Base-by-base conservation (phyloP, 169 alveolate species). In the Cryptosporidium baileyi region DNA sequence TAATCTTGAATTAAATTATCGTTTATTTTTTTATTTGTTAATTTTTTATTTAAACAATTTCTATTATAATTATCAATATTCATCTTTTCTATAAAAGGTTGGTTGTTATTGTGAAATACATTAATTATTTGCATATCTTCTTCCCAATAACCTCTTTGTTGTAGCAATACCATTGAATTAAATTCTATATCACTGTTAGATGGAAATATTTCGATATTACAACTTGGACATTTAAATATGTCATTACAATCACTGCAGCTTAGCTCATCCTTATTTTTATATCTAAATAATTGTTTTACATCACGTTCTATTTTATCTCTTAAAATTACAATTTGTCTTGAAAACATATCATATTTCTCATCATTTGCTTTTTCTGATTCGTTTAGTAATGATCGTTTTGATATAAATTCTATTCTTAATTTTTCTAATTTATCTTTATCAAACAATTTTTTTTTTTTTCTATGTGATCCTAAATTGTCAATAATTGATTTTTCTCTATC, bases 131-230 rank as follows among this genome's bases (percentile, higher is more conserved):
- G n/a, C 24, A 32, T 54, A 74, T 74, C 85, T 30, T 74, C 85
- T 7, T 17, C 19, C 85, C 85, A 74, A 41, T 32, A 36, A 17
- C 85, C 85, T 19, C 57, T 32, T 26, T 34, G 24, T 7, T 51
- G 44, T 22, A 74, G 38, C 8, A 52, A 40, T 36, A 19, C 63
- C 15, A 57, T 15, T n/a, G 85, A 54, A 57, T 74, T 51, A 41
- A 74, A 74, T 22, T 52, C 74, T 36, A 74, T 57, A 1, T 74
- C 85, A 17, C 6, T 57, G 13, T 74, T 59, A 36, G 85, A 36
- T 11, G 85, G 85, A 57, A 74, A 74, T n/a, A 74, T 74, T 26
- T 74, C 85, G 30, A 54, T 32, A 36, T 74, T 51, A 41, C 85
- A 74, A 19, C 24, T 38, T 9, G 85, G 85, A 36, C 85, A 74